Base-by-base conservation (phyloP, 2,329 filamentous ascomycete genomes). In the Neospermospora avenae region DNA sequence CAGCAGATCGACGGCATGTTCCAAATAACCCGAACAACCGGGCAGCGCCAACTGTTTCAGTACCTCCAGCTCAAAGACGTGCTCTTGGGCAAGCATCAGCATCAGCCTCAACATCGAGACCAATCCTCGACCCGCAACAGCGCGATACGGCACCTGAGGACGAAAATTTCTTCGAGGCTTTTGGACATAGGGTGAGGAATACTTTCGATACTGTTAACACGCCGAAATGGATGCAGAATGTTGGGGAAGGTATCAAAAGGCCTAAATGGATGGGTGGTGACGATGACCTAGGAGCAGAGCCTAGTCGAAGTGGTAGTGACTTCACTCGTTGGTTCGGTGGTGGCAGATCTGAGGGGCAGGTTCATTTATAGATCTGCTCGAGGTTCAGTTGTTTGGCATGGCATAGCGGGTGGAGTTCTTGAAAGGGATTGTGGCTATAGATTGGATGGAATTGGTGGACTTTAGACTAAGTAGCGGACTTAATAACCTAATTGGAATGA, bases 121-220 rank as follows among this genome's bases (percentile, higher is more conserved):
- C 58, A 16, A 58, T 28, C 14, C 31, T 39, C 25, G 63, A 63
- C 48, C 39, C 65, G 31, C 65, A 77, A 65, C 62, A 71, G 67
- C 72, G 55, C 64, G 72, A 68, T 59, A 70, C 84, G 0, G 81
- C 82, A 7, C 80, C 84, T 1, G 87, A 90, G 34, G 86, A 92
- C 14, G 90, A 91, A 57, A 91, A 87, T 65, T 91, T 96, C 74
- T 92, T 98, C 70, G 84, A 90, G 66, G 87, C 88, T 35, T 85
- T 98, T 63, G 86, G 90, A 0, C 90, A 96, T 71, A 83, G 93
- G 37, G 87, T 99, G 68, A 90, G 87, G 75, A 99, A 99, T 71
- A 98, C 95, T 0, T 85, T 98, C 55, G 93, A 98, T 63, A 89
- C 86, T 0, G 82, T 91, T 1, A 88, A 92, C 55, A 82, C 87